Base-by-base conservation (phyloP, 2,329 filamentous ascomycete species). In the Apiospora aurea region DNA sequence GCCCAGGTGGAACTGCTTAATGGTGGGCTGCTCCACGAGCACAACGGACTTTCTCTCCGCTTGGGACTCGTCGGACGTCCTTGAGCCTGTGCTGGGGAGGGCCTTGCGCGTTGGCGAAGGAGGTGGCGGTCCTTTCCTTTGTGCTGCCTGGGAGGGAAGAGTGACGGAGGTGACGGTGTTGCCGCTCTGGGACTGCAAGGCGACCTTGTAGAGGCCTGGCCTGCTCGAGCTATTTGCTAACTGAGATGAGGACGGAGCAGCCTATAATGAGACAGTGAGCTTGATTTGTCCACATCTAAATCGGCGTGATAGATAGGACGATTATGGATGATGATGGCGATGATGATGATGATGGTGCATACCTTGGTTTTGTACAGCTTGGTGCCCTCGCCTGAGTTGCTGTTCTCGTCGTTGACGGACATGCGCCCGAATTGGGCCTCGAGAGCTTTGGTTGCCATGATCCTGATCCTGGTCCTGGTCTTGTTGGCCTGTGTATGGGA, bases 401-500 rank as follows among this genome's bases (percentile, higher is more conserved):
- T 92, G 80, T 96, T 97, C 83, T 97, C 95, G 80, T 98, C 95
- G 77, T 93, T 92, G 74, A 98, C 94, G 26, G 93, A 92, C 84
- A 98, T 90, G 82, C 92, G 92, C 90, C 97, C 95, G 80, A 98
- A 94, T 78, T 94, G 93, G 83, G 93, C 87, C 85, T 98, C 96
- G 67, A 98, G 87, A 69, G 90, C 91, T 77, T 93, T 90, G 72
- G 93, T 89, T 75, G 95, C 90, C 93, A 96, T 91, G 73, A 74
- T 76, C 47, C 34, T 38, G 47, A 16, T 64, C 14, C 4, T 64
- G 29, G 29, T 61, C 53, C 8, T 18, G 29, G 18, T 61, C 53
- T 13, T 4, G 18, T 14, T 38, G 18, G 57, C 21, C 57, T 21
- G 57, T 41, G 2, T 38, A 7, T 64, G 34, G 57, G n/a, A 64